Evolutionary conservation across 177 flowering plant species (phyloP).

Genomic region (Vitis hybrid): DNA sequence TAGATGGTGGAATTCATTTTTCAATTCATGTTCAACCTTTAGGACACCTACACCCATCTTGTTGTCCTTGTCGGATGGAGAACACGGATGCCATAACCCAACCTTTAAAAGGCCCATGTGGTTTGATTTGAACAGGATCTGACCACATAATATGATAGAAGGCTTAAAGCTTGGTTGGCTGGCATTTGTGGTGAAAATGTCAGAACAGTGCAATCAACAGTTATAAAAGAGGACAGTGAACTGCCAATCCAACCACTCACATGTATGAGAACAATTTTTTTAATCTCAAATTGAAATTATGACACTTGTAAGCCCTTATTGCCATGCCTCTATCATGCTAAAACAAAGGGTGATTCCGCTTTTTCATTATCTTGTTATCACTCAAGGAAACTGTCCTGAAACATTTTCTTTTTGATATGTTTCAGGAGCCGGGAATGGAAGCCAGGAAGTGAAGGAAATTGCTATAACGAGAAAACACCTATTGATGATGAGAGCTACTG

Average conservation of each 20-base stretch:
- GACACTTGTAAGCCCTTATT: no score
- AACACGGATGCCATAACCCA: not conserved
- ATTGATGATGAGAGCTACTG: conserved; percentile 59
- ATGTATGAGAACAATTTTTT: no score
- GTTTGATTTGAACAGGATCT: not conserved
- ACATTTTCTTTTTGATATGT: not conserved
- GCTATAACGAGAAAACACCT: conserved; percentile 63
- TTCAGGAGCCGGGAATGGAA: conserved; percentile 85
- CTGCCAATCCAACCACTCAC: no score
- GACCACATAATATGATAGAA: not conserved
- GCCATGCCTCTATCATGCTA: no score
- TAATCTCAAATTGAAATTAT: no score
- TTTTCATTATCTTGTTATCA: no score
- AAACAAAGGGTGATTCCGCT: no score
- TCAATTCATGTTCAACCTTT: not conserved
- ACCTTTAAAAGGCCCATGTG: not conserved
- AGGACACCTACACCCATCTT: not conserved
- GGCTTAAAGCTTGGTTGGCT: not conserved
- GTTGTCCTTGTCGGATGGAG: not conserved
- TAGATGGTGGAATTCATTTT: not conserved
- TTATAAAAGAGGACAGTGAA: not conserved
- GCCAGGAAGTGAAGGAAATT: conserved; percentile 76
- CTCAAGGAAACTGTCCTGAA: not conserved
- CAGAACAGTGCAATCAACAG: not conserved
- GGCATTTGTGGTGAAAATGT: not conserved